Conservation (phyloP, 1,284 basidiomycete genomes). For the Mycosarcoma maydis region DNA sequence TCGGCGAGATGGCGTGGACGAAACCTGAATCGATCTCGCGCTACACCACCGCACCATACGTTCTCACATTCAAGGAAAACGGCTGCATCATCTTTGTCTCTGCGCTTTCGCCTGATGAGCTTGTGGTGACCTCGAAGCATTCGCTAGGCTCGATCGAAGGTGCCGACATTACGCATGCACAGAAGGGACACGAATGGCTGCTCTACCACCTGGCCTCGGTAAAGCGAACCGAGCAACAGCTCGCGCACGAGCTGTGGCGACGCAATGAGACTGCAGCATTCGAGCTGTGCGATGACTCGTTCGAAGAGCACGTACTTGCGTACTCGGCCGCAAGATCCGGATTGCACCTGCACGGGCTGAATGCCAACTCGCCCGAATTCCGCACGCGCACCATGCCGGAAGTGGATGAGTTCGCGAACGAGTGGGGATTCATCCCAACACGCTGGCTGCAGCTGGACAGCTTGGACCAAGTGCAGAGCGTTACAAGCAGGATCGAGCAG, state of each 20-base stretch:
- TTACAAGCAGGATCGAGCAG: constrained; percentile 76
- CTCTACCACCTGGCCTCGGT: constrained; percentile 75
- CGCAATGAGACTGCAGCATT: constrained; percentile 85
- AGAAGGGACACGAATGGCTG: constrained; percentile 85
- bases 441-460: constrained; percentile 74
- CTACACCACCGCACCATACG: constrained; percentile 83
- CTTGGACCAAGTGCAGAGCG: constrained; percentile 77
- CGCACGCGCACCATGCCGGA: constrained; percentile 73
- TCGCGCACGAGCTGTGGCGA: constrained; percentile 81
- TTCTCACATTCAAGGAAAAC: constrained; percentile 92
- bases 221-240: constrained; percentile 77
- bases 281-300: constrained; percentile 91
- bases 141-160: constrained; percentile 51
- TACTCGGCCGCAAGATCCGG: constrained; percentile 85
- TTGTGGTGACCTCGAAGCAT: constrained; percentile 92
- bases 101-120: constrained; percentile 78
- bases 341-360: constrained; percentile 86
- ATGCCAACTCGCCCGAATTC: constrained; percentile 78
- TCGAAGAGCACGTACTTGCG: constrained; percentile 95
- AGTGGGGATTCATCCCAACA: constrained; percentile 92
- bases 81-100: constrained; percentile 98
- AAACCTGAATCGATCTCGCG: constrained; percentile 68
- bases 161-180: constrained; percentile 73
- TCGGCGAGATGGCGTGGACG: constrained; percentile 93
- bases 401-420: constrained; percentile 77